Base-by-base conservation (phyloP, 371 early-diverging fungal species). In the Actinomortierella wolfii region DNA sequence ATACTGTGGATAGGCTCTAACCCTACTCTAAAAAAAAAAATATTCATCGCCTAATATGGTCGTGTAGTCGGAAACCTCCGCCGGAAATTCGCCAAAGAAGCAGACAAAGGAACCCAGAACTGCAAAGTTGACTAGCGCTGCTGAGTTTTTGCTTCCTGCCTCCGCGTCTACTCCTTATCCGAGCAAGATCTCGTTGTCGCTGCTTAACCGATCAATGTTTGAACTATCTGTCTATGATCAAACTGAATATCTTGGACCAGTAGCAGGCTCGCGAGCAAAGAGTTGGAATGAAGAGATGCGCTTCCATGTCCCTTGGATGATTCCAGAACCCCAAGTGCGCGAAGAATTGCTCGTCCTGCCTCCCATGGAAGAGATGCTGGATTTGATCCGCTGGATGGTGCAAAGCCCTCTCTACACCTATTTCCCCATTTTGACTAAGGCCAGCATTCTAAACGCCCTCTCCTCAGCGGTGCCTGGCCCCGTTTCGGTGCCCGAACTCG, bases 201-300 rank as follows among this genome's bases (percentile, higher is more conserved):
- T 73, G 1, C 46, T 73, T 45, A 73, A 73, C 60, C 66, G 67
- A 51, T 67, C 67, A 20, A 67, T 73, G 74, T 73, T 73, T 56
- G 74, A 73, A 25, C 67, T 73, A 17, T 73, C 74, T 7, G 64
- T 73, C 1, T 67, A 73, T 29, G 74, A 73, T n/a, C 55, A 59
- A 40, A 67, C 74, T 8, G 60, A 73, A 41, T 73, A 73, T 40
- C 51, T 73, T 11, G 74, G 74, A 2, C 74, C 74, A 2, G 61
- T 73, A 5, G 74, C 74, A 9, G 74, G 74, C 18, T 67, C 74
- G 6, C 58, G 45, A 15, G 74, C 74, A 0, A 44, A 59, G 0
- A 56, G 63, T 3, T 73, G 74, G 74, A 52, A 48, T 13, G 74
- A 73, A 25, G 74, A 73, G 40, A 73, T 73, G 74, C 59, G 74